A percentile compares a stretch with the other conserved stretches of the same genome.
Evolutionary conservation across 345 rosid genomes (phyloP).

Genomic region (Acer campestre): DNA sequence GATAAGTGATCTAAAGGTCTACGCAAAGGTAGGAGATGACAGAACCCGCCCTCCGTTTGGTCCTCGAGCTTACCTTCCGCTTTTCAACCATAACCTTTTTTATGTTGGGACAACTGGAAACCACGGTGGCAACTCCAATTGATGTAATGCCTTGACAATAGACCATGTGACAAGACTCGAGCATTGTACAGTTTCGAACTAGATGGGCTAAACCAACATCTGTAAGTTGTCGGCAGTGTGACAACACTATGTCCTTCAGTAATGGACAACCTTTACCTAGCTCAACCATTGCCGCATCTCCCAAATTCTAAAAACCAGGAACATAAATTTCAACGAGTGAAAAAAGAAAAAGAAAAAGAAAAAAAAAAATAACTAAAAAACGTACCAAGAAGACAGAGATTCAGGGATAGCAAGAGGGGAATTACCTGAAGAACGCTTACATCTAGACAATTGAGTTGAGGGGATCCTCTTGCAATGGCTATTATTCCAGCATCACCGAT

Average conservation of each 20-base stretch:
- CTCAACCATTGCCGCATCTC: conserved; percentile 78
- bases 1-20: conserved; percentile 49
- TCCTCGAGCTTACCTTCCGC: conserved; percentile 85
- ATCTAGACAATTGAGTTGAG: conserved; percentile 72
- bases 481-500: conserved; percentile 80
- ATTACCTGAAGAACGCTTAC: conserved; percentile 86
- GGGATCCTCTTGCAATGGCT: conserved; percentile 89
- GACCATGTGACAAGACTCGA: conserved; percentile 83
- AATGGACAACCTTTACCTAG: conserved; percentile 82
- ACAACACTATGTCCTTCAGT: conserved; percentile 76
- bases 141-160: conserved; percentile 78
- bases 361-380: background rate
- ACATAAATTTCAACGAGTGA: background rate
- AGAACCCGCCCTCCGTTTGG: conserved; percentile 74
- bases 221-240: conserved; percentile 77
- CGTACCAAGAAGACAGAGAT: background rate
- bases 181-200: conserved; percentile 56
- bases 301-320: conserved; percentile 51
- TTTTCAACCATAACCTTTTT: conserved; percentile 85
- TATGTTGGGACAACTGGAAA: conserved; percentile 77
- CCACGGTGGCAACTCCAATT: conserved; percentile 78
- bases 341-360: no score
- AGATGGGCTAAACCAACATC: conserved; percentile 80
- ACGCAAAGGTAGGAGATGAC: conserved; percentile 73
- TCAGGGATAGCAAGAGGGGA: background rate